A percentile compares a stretch with the other conserved stretches of the same genome.
These are phyloP conservation scores for Pycnococcus provasolii DNA, from an alignment of 139 green algal genomes.

Conservation along the genomic window DNA sequence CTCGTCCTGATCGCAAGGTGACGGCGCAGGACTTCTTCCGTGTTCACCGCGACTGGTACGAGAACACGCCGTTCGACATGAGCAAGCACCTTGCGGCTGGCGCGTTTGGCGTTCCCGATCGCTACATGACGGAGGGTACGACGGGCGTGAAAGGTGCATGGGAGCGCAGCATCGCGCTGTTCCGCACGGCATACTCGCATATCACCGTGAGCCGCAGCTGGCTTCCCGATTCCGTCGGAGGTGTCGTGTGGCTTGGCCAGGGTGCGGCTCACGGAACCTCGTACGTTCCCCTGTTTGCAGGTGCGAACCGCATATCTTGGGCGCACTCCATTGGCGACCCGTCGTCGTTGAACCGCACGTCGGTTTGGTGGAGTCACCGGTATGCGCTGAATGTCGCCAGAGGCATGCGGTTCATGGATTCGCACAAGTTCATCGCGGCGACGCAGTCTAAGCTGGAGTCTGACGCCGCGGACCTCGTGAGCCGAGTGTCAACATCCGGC, in stretches of 20 bases:
- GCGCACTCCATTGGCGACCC: not conserved
- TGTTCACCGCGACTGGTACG: slow-evolving; percentile 20
- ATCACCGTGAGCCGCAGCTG: not conserved
- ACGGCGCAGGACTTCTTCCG: not conserved
- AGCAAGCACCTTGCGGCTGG: slow-evolving; percentile 18
- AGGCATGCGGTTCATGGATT: not conserved
- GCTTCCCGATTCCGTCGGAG: not conserved
- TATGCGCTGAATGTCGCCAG: slow-evolving; percentile 5
- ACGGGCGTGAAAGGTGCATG: not conserved
- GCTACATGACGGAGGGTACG: slow-evolving; percentile 1
- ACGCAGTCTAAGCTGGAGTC: slow-evolving; percentile 1
- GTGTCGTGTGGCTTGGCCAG: slow-evolving; percentile 14
- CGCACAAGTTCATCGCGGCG: not conserved
- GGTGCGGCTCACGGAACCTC: slow-evolving; percentile 11
- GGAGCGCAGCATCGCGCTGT: slow-evolving; percentile 18
- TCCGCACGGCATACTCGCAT: slow-evolving; percentile 19
- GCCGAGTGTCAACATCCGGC: not conserved
- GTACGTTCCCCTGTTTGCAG: slow-evolving; percentile 12
- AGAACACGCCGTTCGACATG: slow-evolving; percentile 26
- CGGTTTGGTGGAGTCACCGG: not conserved
- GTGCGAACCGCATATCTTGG: not conserved
- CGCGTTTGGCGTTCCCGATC: slow-evolving; percentile 21
- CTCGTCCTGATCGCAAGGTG: not conserved
- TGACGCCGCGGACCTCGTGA: not conserved
- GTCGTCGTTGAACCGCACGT: not conserved